A percentile compares a stretch with the other conserved stretches of the same genome.
Evolutionary conservation across 257 asterid genomes (phyloP).

Genomic region (Capsicum rhomboideum): DNA sequence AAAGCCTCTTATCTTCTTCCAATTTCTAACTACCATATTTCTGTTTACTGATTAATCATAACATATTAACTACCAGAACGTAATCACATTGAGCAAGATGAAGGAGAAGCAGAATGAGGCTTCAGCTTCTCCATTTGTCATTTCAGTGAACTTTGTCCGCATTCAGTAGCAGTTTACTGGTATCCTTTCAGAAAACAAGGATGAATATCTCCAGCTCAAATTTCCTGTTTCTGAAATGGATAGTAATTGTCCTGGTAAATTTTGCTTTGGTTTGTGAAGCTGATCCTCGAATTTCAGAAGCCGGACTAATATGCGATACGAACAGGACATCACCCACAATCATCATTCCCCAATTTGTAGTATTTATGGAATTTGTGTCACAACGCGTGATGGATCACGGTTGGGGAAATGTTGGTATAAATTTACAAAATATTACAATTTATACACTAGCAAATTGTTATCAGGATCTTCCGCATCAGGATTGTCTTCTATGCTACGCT

Average conservation of each 20-base stretch:
- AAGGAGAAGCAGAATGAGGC: background rate
- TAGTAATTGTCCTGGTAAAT: conserved; percentile 12
- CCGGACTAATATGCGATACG: conserved; percentile 48
- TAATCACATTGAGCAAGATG: background rate
- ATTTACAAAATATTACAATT: conserved; percentile 22
- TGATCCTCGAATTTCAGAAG: conserved; percentile 65
- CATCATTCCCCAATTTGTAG: conserved; percentile 44
- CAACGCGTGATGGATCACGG: conserved; percentile 30
- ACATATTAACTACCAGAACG: background rate
- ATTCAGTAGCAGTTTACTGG: background rate
- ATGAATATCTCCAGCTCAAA: conserved; percentile 25
- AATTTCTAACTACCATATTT: background rate
- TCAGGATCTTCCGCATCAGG: conserved; percentile 49
- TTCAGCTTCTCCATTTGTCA: background rate
- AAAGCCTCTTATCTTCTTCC: background rate
- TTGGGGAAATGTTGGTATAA: conserved; percentile 34
- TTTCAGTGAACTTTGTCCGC: background rate
- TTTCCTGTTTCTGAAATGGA: conserved; percentile 13
- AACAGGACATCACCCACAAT: conserved; percentile 20
- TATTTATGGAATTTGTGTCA: conserved; percentile 51
- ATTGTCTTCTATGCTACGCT: conserved; percentile 79
- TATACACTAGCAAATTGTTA: conserved; percentile 59
- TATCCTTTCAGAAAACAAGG: background rate
- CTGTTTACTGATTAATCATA: background rate
- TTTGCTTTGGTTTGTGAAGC: conserved; percentile 5